Percentiles rank a stretch among this genome's conserved stretches.
Evolutionary conservation across 1,139 yeast species (phyloP).

Genomic region (Meyerozyma smithsonii): DNA sequence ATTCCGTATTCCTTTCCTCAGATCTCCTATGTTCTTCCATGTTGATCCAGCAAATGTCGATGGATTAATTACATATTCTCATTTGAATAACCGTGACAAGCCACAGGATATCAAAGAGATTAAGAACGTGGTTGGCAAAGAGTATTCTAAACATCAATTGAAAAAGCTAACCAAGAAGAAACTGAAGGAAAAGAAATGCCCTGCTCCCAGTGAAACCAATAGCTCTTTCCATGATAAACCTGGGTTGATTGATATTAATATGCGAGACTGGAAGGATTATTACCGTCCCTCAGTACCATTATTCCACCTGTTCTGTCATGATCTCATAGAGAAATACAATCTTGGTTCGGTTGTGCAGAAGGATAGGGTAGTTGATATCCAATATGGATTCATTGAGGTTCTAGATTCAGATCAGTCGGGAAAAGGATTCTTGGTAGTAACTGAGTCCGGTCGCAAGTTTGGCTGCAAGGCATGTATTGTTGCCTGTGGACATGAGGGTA

Average conservation of each 20-base stretch:
- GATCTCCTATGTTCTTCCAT: slow-evolving; percentile 50
- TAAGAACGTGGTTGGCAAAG: slow-evolving; percentile 43
- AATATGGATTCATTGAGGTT: slow-evolving; percentile 24
- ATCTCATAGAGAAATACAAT: slow-evolving; percentile 29
- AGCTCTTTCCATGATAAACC: slow-evolving; percentile 21
- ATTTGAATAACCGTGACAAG: slow-evolving; percentile 24
- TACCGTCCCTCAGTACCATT: slow-evolving; percentile 41
- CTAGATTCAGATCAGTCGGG: slow-evolving; percentile 21
- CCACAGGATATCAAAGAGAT: slow-evolving; percentile 35
- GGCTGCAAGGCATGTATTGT: slow-evolving; percentile 36
- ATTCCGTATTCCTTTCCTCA: slow-evolving; percentile 39
- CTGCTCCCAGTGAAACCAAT: slow-evolving; percentile 9
- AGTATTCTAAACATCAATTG: slow-evolving; percentile 39
- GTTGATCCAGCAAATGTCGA: slow-evolving; percentile 45
- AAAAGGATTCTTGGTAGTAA: slow-evolving; percentile 25
- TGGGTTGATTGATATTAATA: slow-evolving; percentile 37
- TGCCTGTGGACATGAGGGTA: slow-evolving; percentile 41
- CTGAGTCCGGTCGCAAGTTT: slow-evolving; percentile 22
- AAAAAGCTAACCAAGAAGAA: slow-evolving; percentile 25
- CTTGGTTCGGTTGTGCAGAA: slow-evolving; percentile 26
- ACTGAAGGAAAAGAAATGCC: slow-evolving; percentile 10
- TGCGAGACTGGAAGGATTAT: slow-evolving; percentile 45
- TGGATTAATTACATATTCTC: slow-evolving; percentile 40
- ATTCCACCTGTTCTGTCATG: slow-evolving; percentile 37
- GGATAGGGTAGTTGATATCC: slow-evolving; percentile 30